phyloP scores from a whole-genome alignment of 2,329 filamentous ascomycete genomes.

The Cercospora sp. region DNA sequence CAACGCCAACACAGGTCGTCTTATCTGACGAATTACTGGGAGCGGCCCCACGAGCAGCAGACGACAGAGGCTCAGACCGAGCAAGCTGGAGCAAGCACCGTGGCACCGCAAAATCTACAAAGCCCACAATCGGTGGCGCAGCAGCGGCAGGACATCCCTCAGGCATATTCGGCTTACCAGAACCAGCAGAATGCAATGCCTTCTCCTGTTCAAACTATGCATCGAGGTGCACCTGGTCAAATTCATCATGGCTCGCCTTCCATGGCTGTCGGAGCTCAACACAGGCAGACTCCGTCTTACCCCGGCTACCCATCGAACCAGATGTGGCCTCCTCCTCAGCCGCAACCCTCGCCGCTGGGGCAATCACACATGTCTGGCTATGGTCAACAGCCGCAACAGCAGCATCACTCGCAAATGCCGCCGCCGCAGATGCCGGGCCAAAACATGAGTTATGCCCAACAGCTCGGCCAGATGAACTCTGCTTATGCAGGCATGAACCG shows the following conservation, averaged over 20 bases:
- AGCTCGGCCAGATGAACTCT: conserved; percentile 48
- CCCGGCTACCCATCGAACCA: conserved; percentile 46
- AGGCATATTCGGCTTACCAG: conserved; percentile 68
- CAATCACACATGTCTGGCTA: conserved; percentile 51
- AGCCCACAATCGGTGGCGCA: conserved; percentile 48
- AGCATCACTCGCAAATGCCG: conserved; percentile 53
- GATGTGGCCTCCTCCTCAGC: conserved; percentile 52
- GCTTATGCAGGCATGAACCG: conserved; percentile 50
- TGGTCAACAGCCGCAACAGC: conserved; percentile 40
- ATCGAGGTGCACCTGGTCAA: conserved; percentile 55
- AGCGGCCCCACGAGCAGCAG: conserved; percentile 72
- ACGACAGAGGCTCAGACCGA: conserved; percentile 50
- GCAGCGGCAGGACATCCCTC: conserved; percentile 60
- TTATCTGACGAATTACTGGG: conserved; percentile 80
- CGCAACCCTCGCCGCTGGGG: conserved; percentile 51
- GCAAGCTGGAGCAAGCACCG: conserved; percentile 42
- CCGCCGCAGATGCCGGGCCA: conserved; percentile 52
- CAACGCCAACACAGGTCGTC: conserved; percentile 76
- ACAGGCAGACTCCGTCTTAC: conserved; percentile 48
- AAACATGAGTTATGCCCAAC: conserved; percentile 48
- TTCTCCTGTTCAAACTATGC: conserved; percentile 70
- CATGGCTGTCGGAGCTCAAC: conserved; percentile 44
- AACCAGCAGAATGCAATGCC: conserved; percentile 73
- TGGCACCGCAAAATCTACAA: conserved; percentile 48
- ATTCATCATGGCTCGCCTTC: conserved; percentile 68